Base-by-base conservation (phyloP, 768 basidiomycete species). In the Auricularia auricula-judae region DNA sequence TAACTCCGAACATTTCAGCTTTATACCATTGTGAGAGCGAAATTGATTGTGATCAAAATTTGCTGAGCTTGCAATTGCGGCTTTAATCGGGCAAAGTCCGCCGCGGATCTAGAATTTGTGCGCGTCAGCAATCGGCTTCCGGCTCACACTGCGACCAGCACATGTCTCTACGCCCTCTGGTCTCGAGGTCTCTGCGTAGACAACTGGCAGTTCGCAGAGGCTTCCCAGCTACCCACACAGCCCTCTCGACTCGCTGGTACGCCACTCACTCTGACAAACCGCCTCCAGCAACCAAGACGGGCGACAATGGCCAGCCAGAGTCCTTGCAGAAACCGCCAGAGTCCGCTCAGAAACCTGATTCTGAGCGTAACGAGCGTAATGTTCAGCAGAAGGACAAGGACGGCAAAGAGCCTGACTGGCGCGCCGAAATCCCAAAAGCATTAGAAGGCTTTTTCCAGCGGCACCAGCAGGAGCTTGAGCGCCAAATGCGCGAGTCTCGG, bases 391-490 rank as follows among this genome's bases (percentile, higher is more conserved):
- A 73, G 59, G 70, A 71, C 21, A 64, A 68, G 68, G 74, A 77
- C 67, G 71, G 12, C 12, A 39, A 60, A 62, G 69, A 70, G 60
- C 58, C 62, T 23, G 73, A 69, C 12, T 51, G 66, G 1, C 64
- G 67, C 39, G 74, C 77, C 56, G 80, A 83, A 62, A 70, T 86
- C 51, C 83, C 87, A 51, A 87, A 84, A 70, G 86, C 79, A 34
- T 81, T 91, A 34, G 89, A 90, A 68, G 88, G 89, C 59, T 91
- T 91, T 71, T 91, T 91, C 76, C 43, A 67, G 53, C 66, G 66
- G 4, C 66, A 66, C 56, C 36, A 61, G 63, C 66, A 68, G 53
- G 36, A 58, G 3, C 35, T 36, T 7, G 58, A 64, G 14, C 59
- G 14, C 75, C 74, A 66, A 60, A 67, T 62, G 65, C 67, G 62